Evolutionary conservation across 805 yeast species (phyloP), one percentile per base, ranked within the genome.

Genomic region (Candida bentonensis): DNA sequence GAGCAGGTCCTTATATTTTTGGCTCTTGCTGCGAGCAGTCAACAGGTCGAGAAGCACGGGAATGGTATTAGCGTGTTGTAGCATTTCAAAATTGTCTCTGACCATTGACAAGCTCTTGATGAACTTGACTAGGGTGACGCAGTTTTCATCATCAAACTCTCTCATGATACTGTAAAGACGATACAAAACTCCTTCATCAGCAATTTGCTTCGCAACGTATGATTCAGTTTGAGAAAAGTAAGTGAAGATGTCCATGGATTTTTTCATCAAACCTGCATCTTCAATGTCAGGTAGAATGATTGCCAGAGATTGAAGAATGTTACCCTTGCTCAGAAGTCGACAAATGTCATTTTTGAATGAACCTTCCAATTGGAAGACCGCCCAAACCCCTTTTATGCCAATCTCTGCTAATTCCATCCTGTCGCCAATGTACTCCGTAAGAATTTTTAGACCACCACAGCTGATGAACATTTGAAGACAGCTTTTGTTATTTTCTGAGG

Each of bases 161-260:
- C 36, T 9, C 36, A 30, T 9, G n/a, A 30, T 30, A 17, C 36
- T 30, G 36, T 11, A 30, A 4, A 30, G 20, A 9, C 36, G 13
- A 15, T 30, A 30, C 7, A 30, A 15, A 15, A 30, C 36, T 30
- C 17, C 36, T 17, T 30, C 36, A 30, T 30, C 36, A 30, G 36
- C 36, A 30, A 30, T 30, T 15, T 30, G 36, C 36, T 30, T 30
- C 5, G 36, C 36, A 17, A 30, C 36, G n/a, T 30, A 30, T 11
- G 36, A 30, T n/a, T 30, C 36, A 9, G 36, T 30, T 17, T 30
- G 36, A 15, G 36, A 30, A 30, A 30, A 30, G n/a, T 30, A 30
- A 17, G 36, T 30, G 17, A 30, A 30, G 13, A 30, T 30, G 17
- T 30, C 36, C 36, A 30, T 30, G 7, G 17, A 11, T 15, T 30